These are phyloP conservation scores for Fusarium gaditjirri DNA, from an alignment of 2,329 filamentous ascomycete species.

Conservation along the genomic window DNA sequence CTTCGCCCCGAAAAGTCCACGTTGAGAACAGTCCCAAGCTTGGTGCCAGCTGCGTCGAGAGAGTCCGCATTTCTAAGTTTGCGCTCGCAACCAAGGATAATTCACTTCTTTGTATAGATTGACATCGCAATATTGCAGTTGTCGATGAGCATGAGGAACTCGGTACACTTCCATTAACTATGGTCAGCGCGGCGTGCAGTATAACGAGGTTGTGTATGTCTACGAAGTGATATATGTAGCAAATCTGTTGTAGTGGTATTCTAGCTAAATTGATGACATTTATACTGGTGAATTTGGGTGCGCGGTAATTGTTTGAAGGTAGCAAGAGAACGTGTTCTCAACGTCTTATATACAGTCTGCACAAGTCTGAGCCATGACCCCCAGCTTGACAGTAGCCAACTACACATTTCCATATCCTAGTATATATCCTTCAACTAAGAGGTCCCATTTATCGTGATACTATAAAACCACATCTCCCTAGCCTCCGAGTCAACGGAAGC, in stretches of 20 bases:
- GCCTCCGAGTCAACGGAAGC: not conserved
- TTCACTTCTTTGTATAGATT: accelerated
- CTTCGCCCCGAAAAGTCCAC: accelerated
- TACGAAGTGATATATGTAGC: not conserved
- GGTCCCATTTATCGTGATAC: not conserved
- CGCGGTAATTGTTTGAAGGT: not conserved
- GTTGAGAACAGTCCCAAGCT: accelerated
- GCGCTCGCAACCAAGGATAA: accelerated
- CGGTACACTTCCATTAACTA: not conserved
- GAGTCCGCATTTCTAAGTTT: accelerated
- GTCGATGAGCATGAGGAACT: too few relatives aligned
- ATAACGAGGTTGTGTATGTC: not conserved
- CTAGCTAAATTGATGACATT: not conserved
- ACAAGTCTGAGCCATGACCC: not conserved
- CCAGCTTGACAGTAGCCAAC: accelerated
- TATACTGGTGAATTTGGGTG: accelerated
- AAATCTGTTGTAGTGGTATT: accelerated
- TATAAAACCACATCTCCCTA: not conserved
- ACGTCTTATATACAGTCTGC: not conserved
- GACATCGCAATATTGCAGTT: accelerated
- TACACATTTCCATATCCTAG: accelerated
- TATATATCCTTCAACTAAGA: accelerated
- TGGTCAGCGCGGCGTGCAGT: not conserved
- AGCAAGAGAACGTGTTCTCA: not conserved
- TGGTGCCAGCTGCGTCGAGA: not conserved